Percentiles rank a stretch among this genome's conserved stretches.
These are phyloP conservation scores for Coemansia sp. DNA, from an alignment of 192 early-diverging fungal genomes.

Conservation along the genomic window DNA sequence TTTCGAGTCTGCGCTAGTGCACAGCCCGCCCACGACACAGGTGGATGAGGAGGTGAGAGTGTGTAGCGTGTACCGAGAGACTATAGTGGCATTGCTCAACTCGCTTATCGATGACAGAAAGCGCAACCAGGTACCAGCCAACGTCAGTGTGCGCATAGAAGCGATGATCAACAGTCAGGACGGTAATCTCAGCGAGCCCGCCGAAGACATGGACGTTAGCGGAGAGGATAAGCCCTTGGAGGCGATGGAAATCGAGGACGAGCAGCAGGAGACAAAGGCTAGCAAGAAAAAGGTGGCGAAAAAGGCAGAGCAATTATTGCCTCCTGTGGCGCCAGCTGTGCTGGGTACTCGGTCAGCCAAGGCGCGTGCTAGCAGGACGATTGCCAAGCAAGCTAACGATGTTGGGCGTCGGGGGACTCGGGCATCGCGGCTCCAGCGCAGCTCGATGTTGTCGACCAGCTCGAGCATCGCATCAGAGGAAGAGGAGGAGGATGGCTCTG, in stretches of 20 bases:
- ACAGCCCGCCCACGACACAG: slow-evolving; percentile 29
- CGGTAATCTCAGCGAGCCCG: slow-evolving; percentile 16
- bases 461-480: slow-evolving; percentile 27
- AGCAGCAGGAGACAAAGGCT: neutral
- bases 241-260: neutral
- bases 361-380: slow-evolving; percentile 2
- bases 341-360: neutral
- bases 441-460: slow-evolving; percentile 23
- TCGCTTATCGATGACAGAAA: slow-evolving; percentile 40
- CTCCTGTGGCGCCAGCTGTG: neutral
- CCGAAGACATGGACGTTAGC: slow-evolving; percentile 32
- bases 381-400: neutral
- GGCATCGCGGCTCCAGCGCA: slow-evolving; percentile 11
- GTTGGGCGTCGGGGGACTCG: neutral
- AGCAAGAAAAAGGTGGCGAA: neutral
- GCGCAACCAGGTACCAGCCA: slow-evolving; percentile 9
- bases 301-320: neutral
- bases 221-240: neutral
- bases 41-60: neutral
- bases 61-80: slow-evolving; percentile 44
- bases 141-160: slow-evolving; percentile 27
- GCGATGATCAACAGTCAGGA: slow-evolving; percentile 32
- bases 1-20: slow-evolving; percentile 69
- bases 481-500: neutral
- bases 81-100: slow-evolving; percentile 46